Base-by-base conservation (phyloP, 208 protist genomes). In the Trypanosoma boissoni region DNA sequence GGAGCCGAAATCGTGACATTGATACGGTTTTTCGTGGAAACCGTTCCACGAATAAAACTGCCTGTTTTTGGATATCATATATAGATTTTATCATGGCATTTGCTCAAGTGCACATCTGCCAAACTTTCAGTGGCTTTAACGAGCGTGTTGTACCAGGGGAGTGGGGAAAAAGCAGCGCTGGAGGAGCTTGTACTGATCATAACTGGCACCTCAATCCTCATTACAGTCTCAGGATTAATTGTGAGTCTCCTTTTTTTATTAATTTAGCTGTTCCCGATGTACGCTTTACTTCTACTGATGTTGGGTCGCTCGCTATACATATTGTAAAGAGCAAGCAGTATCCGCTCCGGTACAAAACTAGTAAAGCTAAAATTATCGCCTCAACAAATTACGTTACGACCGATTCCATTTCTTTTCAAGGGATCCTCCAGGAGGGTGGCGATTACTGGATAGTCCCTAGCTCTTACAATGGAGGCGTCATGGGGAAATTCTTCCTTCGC, bases 1-100 rank as follows among this genome's bases (percentile, higher is more conserved):
- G 89, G 89, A 56, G 64, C 12, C 69, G 74, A 51, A 54, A 87
- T 58, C 74, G 69, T 7, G 86, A 92, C 36, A 49, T 93, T 2
- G 74, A 74, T 9, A 21, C 36, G 12, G 51, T 76, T 8, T 71
- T 95, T 16, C 64, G 69, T 27, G 37, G 41, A 26, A 64, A 65
- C 20, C 24, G 21, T 0, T 36, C 20, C 14, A 20, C 9, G 41
- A 37, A 56, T 10, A 64, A 46, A 21, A 6, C 14, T 21, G 12
- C 20, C 18, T 42, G 73, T 8, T 95, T 93, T 50, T 95, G 89
- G 89, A 88, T 95, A n/a, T 73, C 78, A n/a, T 93, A 91, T 58
- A 46, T 48, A 9, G 76, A 87, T 43, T 92, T 95, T 64, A 44
- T 95, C 41, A 21, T 58, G 31, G 61, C 63, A 44, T 92, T 95